Percentiles rank a stretch among this genome's conserved stretches.
Evolutionary conservation across 495 filamentous ascomycete genomes (phyloP).

Genomic region (Trichoderma gamsii): DNA sequence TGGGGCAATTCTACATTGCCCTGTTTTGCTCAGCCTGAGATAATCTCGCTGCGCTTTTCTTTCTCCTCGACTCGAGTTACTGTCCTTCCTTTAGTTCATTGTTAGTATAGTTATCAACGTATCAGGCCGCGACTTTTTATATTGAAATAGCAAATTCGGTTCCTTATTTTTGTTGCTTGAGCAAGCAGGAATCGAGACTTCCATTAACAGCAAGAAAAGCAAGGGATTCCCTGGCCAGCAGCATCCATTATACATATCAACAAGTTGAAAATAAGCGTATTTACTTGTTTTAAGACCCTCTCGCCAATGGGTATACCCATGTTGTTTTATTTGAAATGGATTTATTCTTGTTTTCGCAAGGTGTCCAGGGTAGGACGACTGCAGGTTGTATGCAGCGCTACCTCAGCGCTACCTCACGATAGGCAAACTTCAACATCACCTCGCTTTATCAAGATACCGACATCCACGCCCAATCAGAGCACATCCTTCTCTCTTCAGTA

Average conservation of each 20-base stretch:
- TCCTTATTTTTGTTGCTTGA: not conserved
- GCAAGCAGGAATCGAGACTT: not conserved
- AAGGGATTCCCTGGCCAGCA: not conserved
- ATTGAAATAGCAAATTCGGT: not conserved
- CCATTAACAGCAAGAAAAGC: not conserved
- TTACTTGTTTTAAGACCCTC: too few species aligned
- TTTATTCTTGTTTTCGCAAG: too few species aligned
- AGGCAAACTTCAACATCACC: too few species aligned
- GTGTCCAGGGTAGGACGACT: too few species aligned
- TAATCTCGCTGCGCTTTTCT: not conserved
- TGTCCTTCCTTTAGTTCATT: not conserved
- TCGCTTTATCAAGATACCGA: too few species aligned
- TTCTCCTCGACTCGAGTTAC: not conserved
- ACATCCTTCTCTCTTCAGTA: too few species aligned
- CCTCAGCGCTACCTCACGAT: too few species aligned
- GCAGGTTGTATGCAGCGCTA: too few species aligned
- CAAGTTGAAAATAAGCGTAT: too few species aligned
- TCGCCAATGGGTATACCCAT: too few species aligned
- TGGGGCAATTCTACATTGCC: not conserved
- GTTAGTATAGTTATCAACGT: not conserved
- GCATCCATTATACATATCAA: not conserved
- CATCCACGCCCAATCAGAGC: too few species aligned
- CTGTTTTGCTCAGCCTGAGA: not conserved
- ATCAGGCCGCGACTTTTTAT: not conserved
- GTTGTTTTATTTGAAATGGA: too few species aligned